Evolutionary conservation across 2,329 filamentous ascomycete genomes (phyloP), one percentile per base, ranked within the genome.

Genomic region (Penicillium sp.): DNA sequence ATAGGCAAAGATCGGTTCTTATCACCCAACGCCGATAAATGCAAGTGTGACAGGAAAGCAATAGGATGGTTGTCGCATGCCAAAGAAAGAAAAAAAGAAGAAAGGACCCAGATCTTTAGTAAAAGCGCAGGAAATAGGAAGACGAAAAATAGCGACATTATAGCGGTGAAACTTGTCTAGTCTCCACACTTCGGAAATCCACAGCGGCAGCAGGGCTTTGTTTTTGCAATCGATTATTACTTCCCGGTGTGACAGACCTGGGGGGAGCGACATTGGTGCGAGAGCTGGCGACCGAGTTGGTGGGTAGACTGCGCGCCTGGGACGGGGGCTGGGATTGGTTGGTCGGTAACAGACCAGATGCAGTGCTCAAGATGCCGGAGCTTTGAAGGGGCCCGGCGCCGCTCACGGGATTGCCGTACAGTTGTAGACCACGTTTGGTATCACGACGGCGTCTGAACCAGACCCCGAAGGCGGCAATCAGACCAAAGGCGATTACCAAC

Each of bases 401-500:
- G 55, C 57, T 65, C 26, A 54, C 60, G 24, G 57, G 54, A 53
- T 57, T 63, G 11, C 66, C 67, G 14, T 65, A 69, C 51, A 70
- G 68, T 5, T 43, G 41, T 10, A 61, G 58, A 1, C 75, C 68
- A 59, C 68, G 69, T 75, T 86, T 89, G 62, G 85, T 85, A 62
- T 91, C 80, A 74, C 93, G 89, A 63, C 88, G 87, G 56, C 86
- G 86, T 63, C 90, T 89, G 76, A 90, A 85, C 72, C 89, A 84
- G 68, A 87, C 85, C 39, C 87, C 88, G 19, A 84, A 80, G 39
- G 88, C 75, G 80, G 88, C 89, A 67, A 91, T 83, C 56, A 80
- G 79, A 14, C 82, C 76, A 59, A 96, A 89, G 52, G 80, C 87
- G 58, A 93, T 78, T 44, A 88, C 82, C 27, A 96, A 81, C 60